These are phyloP conservation scores for Closterium sp. DNA, from an alignment of 139 green algal genomes.

Conservation along the genomic window DNA sequence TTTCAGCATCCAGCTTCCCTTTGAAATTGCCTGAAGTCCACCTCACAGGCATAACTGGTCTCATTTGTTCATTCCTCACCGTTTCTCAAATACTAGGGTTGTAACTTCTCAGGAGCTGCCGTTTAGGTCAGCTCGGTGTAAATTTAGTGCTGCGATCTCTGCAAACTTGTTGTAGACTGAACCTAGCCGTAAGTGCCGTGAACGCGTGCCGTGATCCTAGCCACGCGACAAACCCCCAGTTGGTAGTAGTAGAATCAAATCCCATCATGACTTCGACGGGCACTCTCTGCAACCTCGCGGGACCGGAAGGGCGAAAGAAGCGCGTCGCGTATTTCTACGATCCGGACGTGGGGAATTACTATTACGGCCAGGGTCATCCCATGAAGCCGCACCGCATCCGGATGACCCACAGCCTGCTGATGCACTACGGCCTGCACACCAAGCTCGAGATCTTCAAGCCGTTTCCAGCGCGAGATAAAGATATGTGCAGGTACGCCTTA, in stretches of 20 bases:
- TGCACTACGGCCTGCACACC: constrained; percentile 84
- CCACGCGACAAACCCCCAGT: not conserved
- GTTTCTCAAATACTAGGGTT: too few species aligned
- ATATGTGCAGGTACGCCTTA: constrained; percentile 36
- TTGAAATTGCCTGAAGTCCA: too few species aligned
- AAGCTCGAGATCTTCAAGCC: constrained; percentile 82
- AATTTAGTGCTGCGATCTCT: too few species aligned
- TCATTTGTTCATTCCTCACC: too few species aligned
- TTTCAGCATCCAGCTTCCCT: too few species aligned
- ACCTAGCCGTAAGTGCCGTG: not conserved
- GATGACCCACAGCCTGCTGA: constrained; percentile 88
- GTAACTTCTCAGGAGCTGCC: too few species aligned
- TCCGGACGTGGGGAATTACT: constrained; percentile 87
- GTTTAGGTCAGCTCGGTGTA: too few species aligned
- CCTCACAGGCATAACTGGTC: too few species aligned
- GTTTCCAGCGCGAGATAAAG: constrained; percentile 34
- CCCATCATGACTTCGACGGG: constrained; percentile 4
- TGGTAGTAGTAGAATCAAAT: not conserved
- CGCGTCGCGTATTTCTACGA: constrained; percentile 88
- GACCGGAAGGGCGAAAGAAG: constrained; percentile 43
- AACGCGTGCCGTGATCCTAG: not conserved
- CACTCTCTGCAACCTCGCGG: constrained; percentile 15
- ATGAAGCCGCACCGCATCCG: constrained; percentile 85
- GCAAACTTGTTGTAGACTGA: too few species aligned
- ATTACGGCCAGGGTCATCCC: constrained; percentile 79